These are phyloP conservation scores for Straminergon stramineum DNA, from an alignment of 225 moss, liverwort and hornwort species.

Conservation along the genomic window DNA sequence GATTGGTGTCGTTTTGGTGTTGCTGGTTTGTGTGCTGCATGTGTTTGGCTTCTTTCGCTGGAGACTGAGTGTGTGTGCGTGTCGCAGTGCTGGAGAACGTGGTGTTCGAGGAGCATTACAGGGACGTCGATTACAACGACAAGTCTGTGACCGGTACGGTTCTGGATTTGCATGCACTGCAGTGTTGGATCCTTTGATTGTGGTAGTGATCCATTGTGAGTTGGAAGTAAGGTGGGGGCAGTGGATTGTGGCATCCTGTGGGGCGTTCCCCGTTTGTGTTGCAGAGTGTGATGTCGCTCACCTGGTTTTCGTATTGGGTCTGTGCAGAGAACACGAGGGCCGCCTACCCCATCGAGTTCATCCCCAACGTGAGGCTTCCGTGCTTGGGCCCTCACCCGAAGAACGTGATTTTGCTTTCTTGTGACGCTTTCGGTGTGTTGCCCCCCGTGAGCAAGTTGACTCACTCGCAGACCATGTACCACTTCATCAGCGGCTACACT, in stretches of 20 bases:
- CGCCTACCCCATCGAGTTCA: conserved; percentile 95
- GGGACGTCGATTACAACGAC: conserved; percentile 82
- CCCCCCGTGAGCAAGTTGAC: conserved; percentile 99
- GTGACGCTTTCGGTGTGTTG: conserved; percentile 94
- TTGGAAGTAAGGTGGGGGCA: background rate
- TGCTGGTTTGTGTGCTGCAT: background rate
- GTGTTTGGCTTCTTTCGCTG: background rate
- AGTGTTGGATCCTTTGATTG: background rate
- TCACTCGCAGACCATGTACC: conserved; percentile 94
- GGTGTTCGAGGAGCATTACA: conserved; percentile 85
- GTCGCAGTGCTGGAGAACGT: conserved; percentile 88
- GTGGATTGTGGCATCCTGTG: background rate
- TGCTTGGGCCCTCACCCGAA: conserved; percentile 96
- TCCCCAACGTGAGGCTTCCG: conserved; percentile 89
- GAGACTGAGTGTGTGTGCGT: background rate
- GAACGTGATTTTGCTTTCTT: conserved; percentile 88
- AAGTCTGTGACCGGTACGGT: conserved; percentile 85
- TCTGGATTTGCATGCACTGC: too few relatives aligned
- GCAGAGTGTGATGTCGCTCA: background rate
- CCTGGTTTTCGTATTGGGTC: background rate
- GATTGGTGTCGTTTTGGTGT: background rate
- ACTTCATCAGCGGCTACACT: conserved; percentile 99
- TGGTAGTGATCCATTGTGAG: background rate
- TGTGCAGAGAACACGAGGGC: conserved; percentile 91
- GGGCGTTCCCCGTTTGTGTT: too few relatives aligned